These are phyloP conservation scores for Oenanthe sinensis DNA, from an alignment of 129 eudicot species.

Conservation along the genomic window DNA sequence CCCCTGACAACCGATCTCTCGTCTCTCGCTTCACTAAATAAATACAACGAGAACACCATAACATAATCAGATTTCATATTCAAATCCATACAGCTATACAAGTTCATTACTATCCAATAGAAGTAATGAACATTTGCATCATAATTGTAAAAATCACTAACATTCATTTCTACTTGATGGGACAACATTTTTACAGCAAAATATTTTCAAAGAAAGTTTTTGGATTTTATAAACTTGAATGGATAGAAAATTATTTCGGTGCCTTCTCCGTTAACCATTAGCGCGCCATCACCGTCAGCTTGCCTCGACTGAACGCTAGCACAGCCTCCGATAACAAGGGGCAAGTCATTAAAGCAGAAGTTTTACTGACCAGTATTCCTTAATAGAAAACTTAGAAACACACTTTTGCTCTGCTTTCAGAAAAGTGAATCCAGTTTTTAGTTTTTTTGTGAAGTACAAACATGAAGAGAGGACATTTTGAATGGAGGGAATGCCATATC, in stretches of 20 bases:
- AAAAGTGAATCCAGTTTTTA: no score
- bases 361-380: no score
- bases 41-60: background rate
- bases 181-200: background rate
- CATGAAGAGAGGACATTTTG: background rate
- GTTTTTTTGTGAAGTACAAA: background rate
- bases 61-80: background rate
- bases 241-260: no score
- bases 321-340: no score
- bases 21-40: constrained; percentile 53
- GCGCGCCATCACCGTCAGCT: no score
- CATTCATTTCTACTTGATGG: background rate
- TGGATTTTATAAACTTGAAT: no score
- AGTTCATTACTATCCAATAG: background rate
- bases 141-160: background rate
- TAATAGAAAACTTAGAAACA: no score
- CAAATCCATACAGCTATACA: background rate
- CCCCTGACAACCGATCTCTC: constrained; percentile 68
- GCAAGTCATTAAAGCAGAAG: no score
- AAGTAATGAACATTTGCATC: background rate
- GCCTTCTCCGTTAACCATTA: no score
- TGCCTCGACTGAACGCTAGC: no score
- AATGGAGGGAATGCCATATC: background rate
- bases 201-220: background rate
- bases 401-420: no score